Conservation (phyloP, 2,329 filamentous ascomycete species). For the Lachnellula cervina region DNA sequence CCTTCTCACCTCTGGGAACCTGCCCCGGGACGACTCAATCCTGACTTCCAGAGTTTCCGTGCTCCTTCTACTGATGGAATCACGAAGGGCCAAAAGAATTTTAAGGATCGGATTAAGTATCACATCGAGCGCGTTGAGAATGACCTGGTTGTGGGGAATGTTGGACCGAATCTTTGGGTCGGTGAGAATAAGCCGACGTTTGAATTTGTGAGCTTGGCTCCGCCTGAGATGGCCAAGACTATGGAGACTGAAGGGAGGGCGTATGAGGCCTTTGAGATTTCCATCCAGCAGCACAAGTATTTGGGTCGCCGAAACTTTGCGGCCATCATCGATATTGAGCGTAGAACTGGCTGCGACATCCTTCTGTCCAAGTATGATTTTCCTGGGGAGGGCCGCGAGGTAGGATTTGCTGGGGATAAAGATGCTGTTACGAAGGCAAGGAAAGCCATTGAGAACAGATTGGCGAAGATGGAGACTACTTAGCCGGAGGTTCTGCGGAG, state of each 20-base stretch:
- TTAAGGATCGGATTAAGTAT: not conserved
- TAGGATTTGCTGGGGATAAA: not conserved
- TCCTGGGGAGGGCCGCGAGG: not conserved
- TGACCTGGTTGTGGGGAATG: not conserved
- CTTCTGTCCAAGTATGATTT: not conserved
- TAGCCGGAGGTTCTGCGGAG: not conserved
- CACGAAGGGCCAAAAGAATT: slow-evolving; percentile 2
- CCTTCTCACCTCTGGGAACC: slow-evolving; percentile 6
- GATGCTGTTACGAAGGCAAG: not conserved
- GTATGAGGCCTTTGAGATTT: slow-evolving; percentile 1
- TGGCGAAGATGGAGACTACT: not conserved
- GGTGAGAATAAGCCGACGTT: slow-evolving; percentile 10
- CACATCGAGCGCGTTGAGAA: not conserved
- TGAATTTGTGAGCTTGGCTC: slow-evolving; percentile 8
- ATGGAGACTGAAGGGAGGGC: not conserved
- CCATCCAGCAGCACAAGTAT: not conserved
- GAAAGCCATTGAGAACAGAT: not conserved
- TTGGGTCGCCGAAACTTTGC: not conserved
- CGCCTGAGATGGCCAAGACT: not conserved
- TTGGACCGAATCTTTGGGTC: slow-evolving; percentile 8
- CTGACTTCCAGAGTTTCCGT: not conserved
- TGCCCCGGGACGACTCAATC: not conserved
- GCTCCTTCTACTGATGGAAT: slow-evolving; percentile 5
- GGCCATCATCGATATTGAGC: not conserved
- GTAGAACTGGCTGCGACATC: not conserved